A percentile compares a stretch with the other conserved stretches of the same genome.
Conservation (phyloP, 768 basidiomycete genomes). For the Rhodotorula kratochvilovae region DNA sequence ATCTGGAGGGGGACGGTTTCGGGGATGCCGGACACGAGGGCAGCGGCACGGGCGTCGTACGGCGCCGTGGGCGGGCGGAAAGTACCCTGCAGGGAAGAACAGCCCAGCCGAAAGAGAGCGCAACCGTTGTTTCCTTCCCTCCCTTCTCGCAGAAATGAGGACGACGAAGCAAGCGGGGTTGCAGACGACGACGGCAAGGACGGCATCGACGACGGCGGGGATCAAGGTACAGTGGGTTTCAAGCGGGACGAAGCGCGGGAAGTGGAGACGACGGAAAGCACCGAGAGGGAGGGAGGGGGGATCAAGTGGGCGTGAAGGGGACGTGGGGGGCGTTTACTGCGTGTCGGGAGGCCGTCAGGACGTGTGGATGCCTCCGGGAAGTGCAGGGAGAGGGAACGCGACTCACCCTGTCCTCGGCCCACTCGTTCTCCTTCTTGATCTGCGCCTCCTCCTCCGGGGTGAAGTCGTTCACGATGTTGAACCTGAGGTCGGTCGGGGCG, state of each 20-base stretch:
- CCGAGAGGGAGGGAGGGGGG: too few species aligned
- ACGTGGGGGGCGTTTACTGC: neutral
- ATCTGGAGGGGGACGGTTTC: slow-evolving; percentile 69
- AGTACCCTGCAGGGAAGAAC: too few species aligned
- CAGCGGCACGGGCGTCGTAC: slow-evolving; percentile 81
- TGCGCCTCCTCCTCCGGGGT: slow-evolving; percentile 99
- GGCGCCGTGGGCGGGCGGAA: slow-evolving; percentile 77
- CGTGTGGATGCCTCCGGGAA: neutral
- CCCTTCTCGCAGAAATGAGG: too few species aligned
- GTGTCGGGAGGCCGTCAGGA: neutral
- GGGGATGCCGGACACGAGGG: slow-evolving; percentile 74
- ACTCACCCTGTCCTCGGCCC: slow-evolving; percentile 44
- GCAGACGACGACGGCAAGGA: too few species aligned
- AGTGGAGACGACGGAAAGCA: too few species aligned
- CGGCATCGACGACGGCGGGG: too few species aligned
- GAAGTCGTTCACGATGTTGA: slow-evolving; percentile 68
- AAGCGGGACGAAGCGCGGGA: too few species aligned
- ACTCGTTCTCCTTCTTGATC: slow-evolving; percentile 93
- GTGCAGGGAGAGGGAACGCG: neutral
- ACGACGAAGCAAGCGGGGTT: too few species aligned
- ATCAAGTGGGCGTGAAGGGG: too few species aligned
- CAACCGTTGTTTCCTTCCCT: too few species aligned
- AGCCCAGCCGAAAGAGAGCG: too few species aligned
- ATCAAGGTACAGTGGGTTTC: too few species aligned
- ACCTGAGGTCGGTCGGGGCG: neutral